A percentile compares a stretch with the other conserved stretches of the same genome.
Evolutionary conservation across 805 yeast species (phyloP).

Genomic region (Yamadazyma philogaea): DNA sequence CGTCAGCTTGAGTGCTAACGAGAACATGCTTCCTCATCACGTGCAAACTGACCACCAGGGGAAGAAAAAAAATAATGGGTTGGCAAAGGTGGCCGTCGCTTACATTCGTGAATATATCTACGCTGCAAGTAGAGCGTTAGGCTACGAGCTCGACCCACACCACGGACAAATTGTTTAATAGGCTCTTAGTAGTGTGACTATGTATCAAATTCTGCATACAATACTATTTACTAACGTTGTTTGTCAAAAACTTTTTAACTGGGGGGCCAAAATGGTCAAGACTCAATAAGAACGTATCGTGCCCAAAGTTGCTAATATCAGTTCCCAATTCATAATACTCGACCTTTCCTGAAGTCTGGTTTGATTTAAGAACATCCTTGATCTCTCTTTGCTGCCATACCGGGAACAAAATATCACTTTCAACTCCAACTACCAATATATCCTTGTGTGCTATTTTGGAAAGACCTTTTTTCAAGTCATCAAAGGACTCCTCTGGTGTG

Average conservation of each 20-base stretch:
- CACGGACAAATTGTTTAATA: constrained; percentile 47
- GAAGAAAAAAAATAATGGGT: constrained; percentile 42
- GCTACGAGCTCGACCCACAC: constrained; percentile 59
- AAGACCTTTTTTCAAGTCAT: constrained; percentile 69
- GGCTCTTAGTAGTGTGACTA: not conserved
- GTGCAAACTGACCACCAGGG: constrained; percentile 25
- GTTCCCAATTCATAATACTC: constrained; percentile 72
- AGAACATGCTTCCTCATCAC: constrained; percentile 72
- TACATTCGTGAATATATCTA: constrained; percentile 46
- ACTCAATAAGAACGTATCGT: constrained; percentile 83
- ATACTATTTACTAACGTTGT: not conserved
- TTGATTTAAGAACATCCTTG: constrained; percentile 51
- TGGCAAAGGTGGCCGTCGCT: constrained; percentile 67
- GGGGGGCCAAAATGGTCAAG: constrained; percentile 78
- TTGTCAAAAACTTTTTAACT: constrained; percentile 54
- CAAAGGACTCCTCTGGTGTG: constrained; percentile 52
- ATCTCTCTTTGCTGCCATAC: constrained; percentile 92
- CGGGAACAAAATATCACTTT: constrained; percentile 87
- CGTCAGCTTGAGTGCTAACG: constrained; percentile 89
- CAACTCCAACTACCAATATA: constrained; percentile 84
- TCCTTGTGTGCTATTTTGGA: constrained; percentile 58
- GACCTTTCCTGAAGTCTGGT: constrained; percentile 27
- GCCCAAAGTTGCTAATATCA: constrained; percentile 80
- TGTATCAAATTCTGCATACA: not conserved
- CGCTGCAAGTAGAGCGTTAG: constrained; percentile 51